Evolutionary conservation across 2,329 filamentous ascomycete genomes (phyloP).

Genomic region (Metarhizium rileyi): DNA sequence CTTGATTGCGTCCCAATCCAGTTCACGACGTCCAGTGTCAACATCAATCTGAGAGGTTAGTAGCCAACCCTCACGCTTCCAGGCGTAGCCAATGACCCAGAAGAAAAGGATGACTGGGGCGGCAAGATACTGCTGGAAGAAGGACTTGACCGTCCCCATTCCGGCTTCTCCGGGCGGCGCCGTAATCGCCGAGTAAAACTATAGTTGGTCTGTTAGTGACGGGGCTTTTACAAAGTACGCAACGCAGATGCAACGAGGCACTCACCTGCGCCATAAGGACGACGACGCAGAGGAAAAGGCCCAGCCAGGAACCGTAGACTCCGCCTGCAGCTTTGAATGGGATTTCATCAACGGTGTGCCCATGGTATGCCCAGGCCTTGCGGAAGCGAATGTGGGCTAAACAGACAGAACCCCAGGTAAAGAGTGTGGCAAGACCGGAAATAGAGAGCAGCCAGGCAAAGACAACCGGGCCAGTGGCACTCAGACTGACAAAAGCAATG

Average conservation of each 20-base stretch:
- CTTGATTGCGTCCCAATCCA: conserved; percentile 54
- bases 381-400: conserved; percentile 57
- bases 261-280: conserved; percentile 45
- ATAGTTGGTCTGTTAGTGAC: conserved; percentile 1
- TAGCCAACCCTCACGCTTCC: conserved; percentile 57
- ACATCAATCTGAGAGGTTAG: conserved; percentile 53
- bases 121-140: conserved; percentile 47
- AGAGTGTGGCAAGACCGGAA: conserved; percentile 50
- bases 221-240: not conserved
- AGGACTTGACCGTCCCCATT: conserved; percentile 34
- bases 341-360: conserved; percentile 55
- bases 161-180: conserved; percentile 22
- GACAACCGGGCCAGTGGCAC: conserved; percentile 34
- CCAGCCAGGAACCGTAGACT: conserved; percentile 53
- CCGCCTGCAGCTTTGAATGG: conserved; percentile 53
- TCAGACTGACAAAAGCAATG: conserved; percentile 28
- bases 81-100: conserved; percentile 49
- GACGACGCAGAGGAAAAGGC: conserved; percentile 45
- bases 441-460: conserved; percentile 55
- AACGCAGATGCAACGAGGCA: conserved; percentile 4
- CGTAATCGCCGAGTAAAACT: conserved; percentile 41
- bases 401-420: conserved; percentile 56
- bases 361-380: conserved; percentile 46
- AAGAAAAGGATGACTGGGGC: conserved; percentile 45
- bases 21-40: conserved; percentile 52